Evolutionary conservation across 306 rosid genomes (phyloP).

Genomic region (Trifolium subterraneum): DNA sequence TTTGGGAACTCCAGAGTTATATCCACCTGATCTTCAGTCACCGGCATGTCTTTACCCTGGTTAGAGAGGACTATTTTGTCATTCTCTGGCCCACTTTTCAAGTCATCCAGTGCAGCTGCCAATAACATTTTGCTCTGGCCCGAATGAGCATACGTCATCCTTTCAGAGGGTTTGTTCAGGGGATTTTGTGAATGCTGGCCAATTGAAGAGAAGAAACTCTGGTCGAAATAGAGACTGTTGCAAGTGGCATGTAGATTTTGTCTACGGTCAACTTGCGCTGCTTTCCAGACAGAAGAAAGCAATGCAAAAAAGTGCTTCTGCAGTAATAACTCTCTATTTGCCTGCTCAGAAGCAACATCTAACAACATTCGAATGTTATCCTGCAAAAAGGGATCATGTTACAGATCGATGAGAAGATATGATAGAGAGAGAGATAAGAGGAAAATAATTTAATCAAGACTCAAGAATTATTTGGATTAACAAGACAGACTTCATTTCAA

Average conservation of each 20-base stretch:
- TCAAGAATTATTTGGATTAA: neutral
- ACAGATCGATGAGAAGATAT: slow-evolving; percentile 17
- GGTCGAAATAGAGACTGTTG: slow-evolving; percentile 67
- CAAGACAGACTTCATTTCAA: slow-evolving; percentile 14
- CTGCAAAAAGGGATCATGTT: slow-evolving; percentile 54
- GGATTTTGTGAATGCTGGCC: slow-evolving; percentile 60
- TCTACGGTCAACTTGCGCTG: slow-evolving; percentile 46
- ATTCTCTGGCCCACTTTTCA: slow-evolving; percentile 48
- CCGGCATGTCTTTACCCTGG: slow-evolving; percentile 39
- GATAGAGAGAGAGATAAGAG: neutral
- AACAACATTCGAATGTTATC: slow-evolving; percentile 78
- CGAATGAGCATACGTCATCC: slow-evolving; percentile 54
- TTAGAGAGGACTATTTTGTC: slow-evolving; percentile 55
- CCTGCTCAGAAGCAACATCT: slow-evolving; percentile 84
- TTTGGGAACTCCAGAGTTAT: slow-evolving; percentile 64
- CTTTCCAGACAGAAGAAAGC: slow-evolving; percentile 82
- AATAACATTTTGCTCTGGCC: slow-evolving; percentile 65
- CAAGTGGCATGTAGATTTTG: slow-evolving; percentile 50
- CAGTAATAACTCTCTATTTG: slow-evolving; percentile 75
- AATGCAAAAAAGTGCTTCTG: slow-evolving; percentile 91
- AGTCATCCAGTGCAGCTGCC: slow-evolving; percentile 74
- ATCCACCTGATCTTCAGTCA: slow-evolving; percentile 60
- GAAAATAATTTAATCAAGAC: neutral
- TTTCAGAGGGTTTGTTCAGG: slow-evolving; percentile 58
- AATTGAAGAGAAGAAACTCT: slow-evolving; percentile 52